Evolutionary conservation across 371 early-diverging fungal species (phyloP).

Genomic region (Mucor racemosus): DNA sequence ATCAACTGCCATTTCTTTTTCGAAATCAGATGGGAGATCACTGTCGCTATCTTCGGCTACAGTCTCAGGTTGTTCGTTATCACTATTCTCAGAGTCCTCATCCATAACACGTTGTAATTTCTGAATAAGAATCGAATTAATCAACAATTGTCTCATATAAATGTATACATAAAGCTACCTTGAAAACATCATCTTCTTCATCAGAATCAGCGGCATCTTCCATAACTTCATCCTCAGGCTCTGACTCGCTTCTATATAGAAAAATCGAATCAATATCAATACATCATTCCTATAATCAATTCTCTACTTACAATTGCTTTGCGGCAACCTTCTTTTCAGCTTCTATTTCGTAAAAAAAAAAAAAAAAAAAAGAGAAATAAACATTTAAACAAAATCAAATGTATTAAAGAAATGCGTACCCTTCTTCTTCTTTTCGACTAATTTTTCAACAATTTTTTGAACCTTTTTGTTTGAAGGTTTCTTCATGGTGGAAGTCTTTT

Average conservation of each 20-base stretch:
- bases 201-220: constrained; percentile 12
- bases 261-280: background rate
- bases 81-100: constrained; percentile 34
- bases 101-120: constrained; percentile 36
- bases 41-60: constrained; percentile 12
- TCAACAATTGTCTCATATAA: background rate
- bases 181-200: constrained; percentile 17
- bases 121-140: background rate
- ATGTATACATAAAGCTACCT: background rate
- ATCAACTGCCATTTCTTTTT: constrained; percentile 32
- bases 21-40: constrained; percentile 26
- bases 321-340: background rate
- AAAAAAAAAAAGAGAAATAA: background rate
- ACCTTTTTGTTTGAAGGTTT: constrained; percentile 14
- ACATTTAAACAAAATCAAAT: background rate
- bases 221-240: constrained; percentile 17
- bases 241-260: constrained; percentile 5
- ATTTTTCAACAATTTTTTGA: constrained; percentile 10
- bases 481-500: constrained; percentile 4
- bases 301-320: constrained; percentile 15
- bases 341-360: background rate
- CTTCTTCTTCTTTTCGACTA: constrained; percentile 8
- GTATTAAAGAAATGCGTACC: background rate
- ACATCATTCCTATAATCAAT: background rate
- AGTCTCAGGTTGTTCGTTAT: constrained; percentile 3